phyloP scores from a whole-genome alignment of 768 basidiomycete genomes.

The Mycena rosella region DNA sequence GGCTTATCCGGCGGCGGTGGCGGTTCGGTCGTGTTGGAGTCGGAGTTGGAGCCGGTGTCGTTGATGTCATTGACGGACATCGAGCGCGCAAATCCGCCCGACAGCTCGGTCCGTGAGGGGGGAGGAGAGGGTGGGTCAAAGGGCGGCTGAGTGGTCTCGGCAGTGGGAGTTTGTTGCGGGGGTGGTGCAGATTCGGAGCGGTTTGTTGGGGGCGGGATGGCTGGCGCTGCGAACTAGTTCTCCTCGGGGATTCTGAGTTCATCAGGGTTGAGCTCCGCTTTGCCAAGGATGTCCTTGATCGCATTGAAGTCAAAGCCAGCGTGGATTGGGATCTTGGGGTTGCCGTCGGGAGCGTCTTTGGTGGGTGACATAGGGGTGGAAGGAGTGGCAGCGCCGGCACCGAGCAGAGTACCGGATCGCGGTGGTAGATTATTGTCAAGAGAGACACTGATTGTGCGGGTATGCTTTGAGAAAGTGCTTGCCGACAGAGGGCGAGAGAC shows the following conservation, averaged over 20 bases:
- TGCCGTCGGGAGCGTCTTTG: slow-evolving; percentile 45
- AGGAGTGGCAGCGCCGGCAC: slow-evolving; percentile 36
- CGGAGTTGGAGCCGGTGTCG: slow-evolving; percentile 37
- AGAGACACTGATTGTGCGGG: slow-evolving; percentile 41
- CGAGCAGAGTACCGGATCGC: slow-evolving; percentile 56
- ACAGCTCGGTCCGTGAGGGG: slow-evolving; percentile 36
- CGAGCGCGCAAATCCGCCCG: slow-evolving; percentile 52
- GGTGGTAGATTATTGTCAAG: slow-evolving; percentile 81
- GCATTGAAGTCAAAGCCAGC: slow-evolving; percentile 91
- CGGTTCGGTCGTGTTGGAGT: slow-evolving; percentile 31
- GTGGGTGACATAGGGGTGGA: slow-evolving; percentile 37
- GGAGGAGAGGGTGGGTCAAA: slow-evolving; percentile 30
- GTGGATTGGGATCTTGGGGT: slow-evolving; percentile 67
- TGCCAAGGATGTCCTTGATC: slow-evolving; percentile 78
- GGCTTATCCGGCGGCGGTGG: slow-evolving; percentile 40
- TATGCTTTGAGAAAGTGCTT: slow-evolving; percentile 51
- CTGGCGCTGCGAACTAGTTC: slow-evolving; percentile 45
- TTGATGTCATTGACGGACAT: slow-evolving; percentile 53
- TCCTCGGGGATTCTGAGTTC: slow-evolving; percentile 48
- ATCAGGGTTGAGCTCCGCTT: slow-evolving; percentile 62
- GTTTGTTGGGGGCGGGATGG: slow-evolving; percentile 53
- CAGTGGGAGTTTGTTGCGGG: slow-evolving; percentile 21
- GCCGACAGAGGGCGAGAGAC: slow-evolving; percentile 66
- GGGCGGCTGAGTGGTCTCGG: slow-evolving; percentile 6
- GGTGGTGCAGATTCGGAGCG: slow-evolving; percentile 59